Conservation (phyloP, 2,329 filamentous ascomycete species). For the Venturia carpophila region DNA sequence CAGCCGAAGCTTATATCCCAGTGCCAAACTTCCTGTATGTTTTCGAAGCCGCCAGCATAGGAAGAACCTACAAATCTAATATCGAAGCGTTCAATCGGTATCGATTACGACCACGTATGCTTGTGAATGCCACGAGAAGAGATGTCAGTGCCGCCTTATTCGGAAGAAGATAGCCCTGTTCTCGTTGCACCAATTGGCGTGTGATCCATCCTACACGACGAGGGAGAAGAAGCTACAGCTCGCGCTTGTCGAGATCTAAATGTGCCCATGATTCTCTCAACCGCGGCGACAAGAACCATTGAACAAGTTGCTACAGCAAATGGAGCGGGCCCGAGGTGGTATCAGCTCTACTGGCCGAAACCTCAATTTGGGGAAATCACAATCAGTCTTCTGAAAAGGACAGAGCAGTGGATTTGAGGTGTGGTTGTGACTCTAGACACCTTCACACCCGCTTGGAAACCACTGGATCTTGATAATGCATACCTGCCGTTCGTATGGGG, state of each 20-base stretch:
- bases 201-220: constrained; percentile 57
- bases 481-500: constrained; percentile 52
- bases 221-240: constrained; percentile 57
- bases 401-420: constrained; percentile 55
- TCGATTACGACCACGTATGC: constrained; percentile 34
- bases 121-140: constrained; percentile 30
- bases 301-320: constrained; percentile 58
- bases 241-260: constrained; percentile 52
- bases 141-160: constrained; percentile 24
- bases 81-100: constrained; percentile 34
- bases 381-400: constrained; percentile 52
- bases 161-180: constrained; percentile 43
- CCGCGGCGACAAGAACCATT: constrained; percentile 55
- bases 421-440: constrained; percentile 68
- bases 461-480: constrained; percentile 51
- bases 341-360: constrained; percentile 60
- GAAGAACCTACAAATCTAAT: constrained; percentile 32
- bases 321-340: constrained; percentile 56
- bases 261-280: constrained; percentile 61
- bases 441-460: constrained; percentile 60
- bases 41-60: constrained; percentile 32
- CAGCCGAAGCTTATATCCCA: constrained; percentile 29
- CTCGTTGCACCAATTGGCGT: constrained; percentile 63
- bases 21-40: constrained; percentile 35
- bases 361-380: constrained; percentile 60